phyloP scores from a whole-genome alignment of 78 protist species.

The Dictyostelium purpureum region DNA sequence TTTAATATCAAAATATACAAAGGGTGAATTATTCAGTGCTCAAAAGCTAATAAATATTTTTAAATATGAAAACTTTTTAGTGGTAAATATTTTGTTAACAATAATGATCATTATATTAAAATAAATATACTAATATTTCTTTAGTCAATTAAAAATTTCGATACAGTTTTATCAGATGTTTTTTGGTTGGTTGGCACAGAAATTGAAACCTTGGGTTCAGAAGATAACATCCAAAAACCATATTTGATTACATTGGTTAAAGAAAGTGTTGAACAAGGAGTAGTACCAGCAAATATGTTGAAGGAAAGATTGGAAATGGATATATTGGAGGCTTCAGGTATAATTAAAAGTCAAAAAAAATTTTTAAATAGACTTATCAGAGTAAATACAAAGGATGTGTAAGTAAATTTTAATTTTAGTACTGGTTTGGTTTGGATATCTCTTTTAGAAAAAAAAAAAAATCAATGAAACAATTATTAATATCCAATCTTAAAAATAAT shows the following conservation, averaged over 20 bases:
- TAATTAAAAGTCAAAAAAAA: not conserved
- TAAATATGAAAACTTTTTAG: no score
- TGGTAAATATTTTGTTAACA: no score
- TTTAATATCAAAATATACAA: no score
- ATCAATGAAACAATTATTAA: not conserved
- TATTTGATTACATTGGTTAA: slow-evolving; percentile 9
- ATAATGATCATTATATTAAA: no score
- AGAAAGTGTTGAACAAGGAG: not conserved
- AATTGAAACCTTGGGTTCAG: not conserved
- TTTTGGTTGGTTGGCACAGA: slow-evolving; percentile 30
- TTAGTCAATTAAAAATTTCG: slow-evolving; percentile 8
- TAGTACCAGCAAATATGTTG: not conserved
- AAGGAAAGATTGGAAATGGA: slow-evolving; percentile 59
- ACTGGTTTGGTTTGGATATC: not conserved
- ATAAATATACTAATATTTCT: no score
- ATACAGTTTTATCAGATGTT: slow-evolving; percentile 19
- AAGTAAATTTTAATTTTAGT: not conserved
- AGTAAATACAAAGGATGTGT: slow-evolving; percentile 47
- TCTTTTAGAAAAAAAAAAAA: not conserved
- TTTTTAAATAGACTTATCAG: slow-evolving; percentile 12
- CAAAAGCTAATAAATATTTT: no score
- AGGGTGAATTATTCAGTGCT: no score
- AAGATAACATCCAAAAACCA: not conserved
- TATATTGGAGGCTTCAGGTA: not conserved
- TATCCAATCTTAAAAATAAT: not conserved